Evolutionary conservation across 352 stramenopile species (phyloP).

Genomic region (Saprolegnia parasitica): DNA sequence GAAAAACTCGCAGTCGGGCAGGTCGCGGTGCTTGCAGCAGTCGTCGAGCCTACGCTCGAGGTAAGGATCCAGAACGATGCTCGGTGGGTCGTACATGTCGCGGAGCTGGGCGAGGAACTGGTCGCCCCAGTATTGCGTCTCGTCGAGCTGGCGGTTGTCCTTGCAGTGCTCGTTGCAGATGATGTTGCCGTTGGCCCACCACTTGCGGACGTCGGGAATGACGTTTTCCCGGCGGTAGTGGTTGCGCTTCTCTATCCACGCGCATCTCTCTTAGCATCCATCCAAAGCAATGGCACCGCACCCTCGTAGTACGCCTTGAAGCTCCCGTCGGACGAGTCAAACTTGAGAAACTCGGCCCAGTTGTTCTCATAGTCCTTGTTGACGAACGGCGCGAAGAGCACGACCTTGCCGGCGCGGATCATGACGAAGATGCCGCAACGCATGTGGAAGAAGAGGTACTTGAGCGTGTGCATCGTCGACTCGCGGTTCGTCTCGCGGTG

Average conservation of each 20-base stretch:
- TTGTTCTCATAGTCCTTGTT: slow-evolving; percentile 97
- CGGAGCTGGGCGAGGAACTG: slow-evolving; percentile 94
- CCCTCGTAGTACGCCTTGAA: slow-evolving; percentile 90
- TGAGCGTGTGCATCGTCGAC: slow-evolving; percentile 93
- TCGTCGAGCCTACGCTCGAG: slow-evolving; percentile 86
- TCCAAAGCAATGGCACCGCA: slow-evolving; percentile 34
- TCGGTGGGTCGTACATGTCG: slow-evolving; percentile 76
- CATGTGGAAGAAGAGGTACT: slow-evolving; percentile 98
- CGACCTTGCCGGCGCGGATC: slow-evolving; percentile 92
- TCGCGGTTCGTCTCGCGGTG: slow-evolving; percentile 82
- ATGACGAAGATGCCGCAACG: slow-evolving; percentile 98
- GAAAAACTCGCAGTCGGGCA: slow-evolving; percentile 99
- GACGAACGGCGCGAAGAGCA: slow-evolving; percentile 96
- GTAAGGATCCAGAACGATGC: too few relatives aligned
- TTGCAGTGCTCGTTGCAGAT: slow-evolving; percentile 96
- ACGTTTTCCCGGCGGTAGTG: slow-evolving; percentile 79
- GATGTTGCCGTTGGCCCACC: slow-evolving; percentile 99
- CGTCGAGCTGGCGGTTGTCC: slow-evolving; percentile 80
- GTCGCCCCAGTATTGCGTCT: slow-evolving; percentile 96
- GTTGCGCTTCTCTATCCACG: slow-evolving; percentile 59
- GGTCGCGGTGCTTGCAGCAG: slow-evolving; percentile 88
- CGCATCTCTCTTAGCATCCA: neutral
- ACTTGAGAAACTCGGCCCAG: slow-evolving; percentile 90
- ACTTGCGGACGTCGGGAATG: slow-evolving; percentile 83
- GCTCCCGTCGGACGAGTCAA: slow-evolving; percentile 86